Evolutionary conservation across 805 yeast genomes (phyloP).

Genomic region (Candida railenensis): DNA sequence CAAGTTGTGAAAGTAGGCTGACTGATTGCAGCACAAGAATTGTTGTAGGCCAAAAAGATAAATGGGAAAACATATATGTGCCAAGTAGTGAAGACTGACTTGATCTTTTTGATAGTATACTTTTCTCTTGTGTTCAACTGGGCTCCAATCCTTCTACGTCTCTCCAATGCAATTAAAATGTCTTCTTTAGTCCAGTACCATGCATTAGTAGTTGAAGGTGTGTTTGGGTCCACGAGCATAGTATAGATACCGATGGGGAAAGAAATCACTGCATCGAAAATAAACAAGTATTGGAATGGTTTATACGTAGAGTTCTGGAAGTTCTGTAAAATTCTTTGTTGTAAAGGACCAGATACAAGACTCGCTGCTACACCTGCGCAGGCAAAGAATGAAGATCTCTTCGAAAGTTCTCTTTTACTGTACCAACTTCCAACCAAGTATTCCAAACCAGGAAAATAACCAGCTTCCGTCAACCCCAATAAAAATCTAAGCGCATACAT

Average conservation of each 20-base stretch:
- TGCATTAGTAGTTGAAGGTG: slow-evolving; percentile 35
- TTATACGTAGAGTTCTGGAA: slow-evolving; percentile 19
- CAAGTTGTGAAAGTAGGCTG: slow-evolving; percentile 41
- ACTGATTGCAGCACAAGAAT: slow-evolving; percentile 26
- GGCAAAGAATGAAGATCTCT: slow-evolving; percentile 30
- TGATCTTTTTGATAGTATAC: slow-evolving; percentile 41
- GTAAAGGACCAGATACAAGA: slow-evolving; percentile 34
- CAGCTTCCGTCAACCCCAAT: slow-evolving; percentile 47
- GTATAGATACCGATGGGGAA: slow-evolving; percentile 33
- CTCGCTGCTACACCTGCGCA: slow-evolving; percentile 26
- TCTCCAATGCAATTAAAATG: slow-evolving; percentile 45
- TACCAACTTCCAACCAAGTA: slow-evolving; percentile 35
- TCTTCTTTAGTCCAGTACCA: slow-evolving; percentile 30
- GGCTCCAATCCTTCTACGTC: slow-evolving; percentile 42
- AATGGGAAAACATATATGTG: slow-evolving; percentile 48
- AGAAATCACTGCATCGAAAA: slow-evolving; percentile 33
- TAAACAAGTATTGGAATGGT: slow-evolving; percentile 36
- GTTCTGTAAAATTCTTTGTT: slow-evolving; percentile 24
- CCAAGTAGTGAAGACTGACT: slow-evolving; percentile 47
- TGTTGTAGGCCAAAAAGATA: slow-evolving; percentile 36
- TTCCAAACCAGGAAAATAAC: slow-evolving; percentile 59
- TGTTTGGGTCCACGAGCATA: slow-evolving; percentile 31
- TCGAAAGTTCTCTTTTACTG: slow-evolving; percentile 21
- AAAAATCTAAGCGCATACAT: slow-evolving; percentile 33
- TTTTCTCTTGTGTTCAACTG: slow-evolving; percentile 40